phyloP scores from a whole-genome alignment of 2,329 filamentous ascomycete genomes.

The Aphanocladium album region DNA sequence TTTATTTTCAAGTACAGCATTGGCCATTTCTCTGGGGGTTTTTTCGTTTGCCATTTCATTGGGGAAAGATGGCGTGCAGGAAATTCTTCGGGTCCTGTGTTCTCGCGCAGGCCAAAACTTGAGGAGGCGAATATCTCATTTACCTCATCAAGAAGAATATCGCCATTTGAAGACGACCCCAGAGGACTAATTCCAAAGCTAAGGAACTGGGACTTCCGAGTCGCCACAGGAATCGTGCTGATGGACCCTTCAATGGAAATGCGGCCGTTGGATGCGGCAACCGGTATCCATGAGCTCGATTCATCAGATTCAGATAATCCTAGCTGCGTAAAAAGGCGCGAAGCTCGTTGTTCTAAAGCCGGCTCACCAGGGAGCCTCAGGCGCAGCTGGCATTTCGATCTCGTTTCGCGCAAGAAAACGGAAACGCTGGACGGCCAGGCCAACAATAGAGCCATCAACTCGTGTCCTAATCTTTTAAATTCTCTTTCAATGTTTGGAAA shows the following conservation, averaged over 20 bases:
- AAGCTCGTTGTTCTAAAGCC: constrained; percentile 22
- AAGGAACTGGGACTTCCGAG: constrained; percentile 72
- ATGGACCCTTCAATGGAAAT: constrained; percentile 66
- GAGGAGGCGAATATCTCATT: constrained; percentile 75
- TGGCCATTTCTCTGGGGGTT: constrained; percentile 74
- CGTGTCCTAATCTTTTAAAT: constrained; percentile 58
- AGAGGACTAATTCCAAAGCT: constrained; percentile 70
- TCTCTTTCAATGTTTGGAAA: constrained; percentile 51
- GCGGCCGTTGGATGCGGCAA: constrained; percentile 59
- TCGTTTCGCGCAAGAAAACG: constrained; percentile 53
- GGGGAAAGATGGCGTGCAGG: not conserved
- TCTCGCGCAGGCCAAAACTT: constrained; percentile 63
- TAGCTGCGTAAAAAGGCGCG: constrained; percentile 60
- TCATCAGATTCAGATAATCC: constrained; percentile 52
- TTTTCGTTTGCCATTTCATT: constrained; percentile 40
- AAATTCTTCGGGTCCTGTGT: constrained; percentile 30
- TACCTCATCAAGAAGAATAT: constrained; percentile 69
- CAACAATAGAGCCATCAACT: constrained; percentile 61
- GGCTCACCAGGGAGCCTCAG: constrained; percentile 27
- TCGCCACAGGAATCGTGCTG: constrained; percentile 64
- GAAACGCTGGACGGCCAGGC: constrained; percentile 56
- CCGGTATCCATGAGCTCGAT: constrained; percentile 59
- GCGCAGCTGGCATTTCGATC: constrained; percentile 30
- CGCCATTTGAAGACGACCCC: constrained; percentile 47
- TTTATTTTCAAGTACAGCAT: constrained; percentile 79